These are phyloP conservation scores for Euphorbia peplus DNA, from an alignment of 345 rosid species.

Conservation along the genomic window DNA sequence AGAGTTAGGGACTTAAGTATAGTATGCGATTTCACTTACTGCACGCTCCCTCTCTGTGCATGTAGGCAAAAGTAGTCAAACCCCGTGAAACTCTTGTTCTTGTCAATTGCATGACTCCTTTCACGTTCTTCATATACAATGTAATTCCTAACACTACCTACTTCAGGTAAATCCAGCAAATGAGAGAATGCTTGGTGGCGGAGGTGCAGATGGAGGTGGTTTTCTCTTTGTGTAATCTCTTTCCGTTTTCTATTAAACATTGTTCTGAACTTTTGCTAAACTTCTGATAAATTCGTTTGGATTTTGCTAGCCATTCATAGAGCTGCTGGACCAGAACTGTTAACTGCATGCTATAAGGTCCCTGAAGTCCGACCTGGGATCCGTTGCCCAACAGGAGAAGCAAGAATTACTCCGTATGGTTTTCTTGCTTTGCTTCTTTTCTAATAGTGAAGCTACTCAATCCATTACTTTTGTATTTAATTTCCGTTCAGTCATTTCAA, in stretches of 20 bases:
- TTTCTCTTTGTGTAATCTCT: background rate
- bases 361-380: constrained; percentile 70
- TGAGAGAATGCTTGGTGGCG: constrained; percentile 87
- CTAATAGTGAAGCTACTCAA: background rate
- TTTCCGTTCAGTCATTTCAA: too few species aligned
- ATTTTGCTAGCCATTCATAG: constrained; percentile 45
- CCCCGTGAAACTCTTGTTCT: too few species aligned
- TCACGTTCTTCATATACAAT: too few species aligned
- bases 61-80: too few species aligned
- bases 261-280: background rate
- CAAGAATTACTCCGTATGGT: constrained; percentile 73
- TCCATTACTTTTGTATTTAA: background rate
- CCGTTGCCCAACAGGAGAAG: constrained; percentile 87
- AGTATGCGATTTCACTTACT: too few species aligned
- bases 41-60: too few species aligned
- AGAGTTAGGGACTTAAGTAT: too few species aligned
- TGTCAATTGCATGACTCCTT: too few species aligned
- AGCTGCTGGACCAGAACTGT: constrained; percentile 86
- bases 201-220: constrained; percentile 92
- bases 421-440: background rate
- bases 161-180: constrained; percentile 79
- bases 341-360: constrained; percentile 70
- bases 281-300: background rate
- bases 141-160: background rate
- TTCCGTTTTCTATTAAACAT: background rate